A percentile compares a stretch with the other conserved stretches of the same genome.
phyloP scores from a whole-genome alignment of 257 asterid species.

The Przewalskia tangutica region DNA sequence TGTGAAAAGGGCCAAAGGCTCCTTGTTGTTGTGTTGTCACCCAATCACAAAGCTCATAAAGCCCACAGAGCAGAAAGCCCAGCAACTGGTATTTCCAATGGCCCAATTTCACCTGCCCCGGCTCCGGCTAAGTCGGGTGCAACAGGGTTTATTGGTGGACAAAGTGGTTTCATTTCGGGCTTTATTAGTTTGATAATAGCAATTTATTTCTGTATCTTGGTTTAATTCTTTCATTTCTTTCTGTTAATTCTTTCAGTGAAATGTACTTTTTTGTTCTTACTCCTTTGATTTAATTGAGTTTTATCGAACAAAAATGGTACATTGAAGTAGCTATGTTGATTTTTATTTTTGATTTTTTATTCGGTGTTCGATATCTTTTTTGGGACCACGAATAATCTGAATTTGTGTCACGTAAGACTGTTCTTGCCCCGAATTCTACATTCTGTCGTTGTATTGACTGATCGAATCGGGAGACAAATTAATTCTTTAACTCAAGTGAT shows the following conservation, averaged over 20 bases:
- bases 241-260: background rate
- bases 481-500: no score
- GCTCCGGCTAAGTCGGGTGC: background rate
- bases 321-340: background rate
- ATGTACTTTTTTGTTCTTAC: background rate
- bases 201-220: background rate
- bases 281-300: background rate
- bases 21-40: constrained; percentile 14
- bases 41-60: constrained; percentile 1
- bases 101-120: constrained; percentile 13
- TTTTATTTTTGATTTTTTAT: no score
- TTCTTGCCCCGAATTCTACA: no score
- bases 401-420: no score
- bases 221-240: background rate
- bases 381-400: background rate
- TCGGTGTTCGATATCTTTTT: no score
- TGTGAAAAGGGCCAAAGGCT: constrained; percentile 47
- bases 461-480: no score
- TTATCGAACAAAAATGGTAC: background rate
- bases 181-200: background rate
- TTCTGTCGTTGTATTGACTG: no score
- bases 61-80: constrained; percentile 1
- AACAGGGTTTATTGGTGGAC: background rate
- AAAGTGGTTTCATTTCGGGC: background rate
- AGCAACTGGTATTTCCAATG: background rate